Percentiles rank a stretch among this genome's conserved stretches.
These are phyloP conservation scores for Brassica rapa DNA, from an alignment of 345 rosid species.

Conservation along the genomic window DNA sequence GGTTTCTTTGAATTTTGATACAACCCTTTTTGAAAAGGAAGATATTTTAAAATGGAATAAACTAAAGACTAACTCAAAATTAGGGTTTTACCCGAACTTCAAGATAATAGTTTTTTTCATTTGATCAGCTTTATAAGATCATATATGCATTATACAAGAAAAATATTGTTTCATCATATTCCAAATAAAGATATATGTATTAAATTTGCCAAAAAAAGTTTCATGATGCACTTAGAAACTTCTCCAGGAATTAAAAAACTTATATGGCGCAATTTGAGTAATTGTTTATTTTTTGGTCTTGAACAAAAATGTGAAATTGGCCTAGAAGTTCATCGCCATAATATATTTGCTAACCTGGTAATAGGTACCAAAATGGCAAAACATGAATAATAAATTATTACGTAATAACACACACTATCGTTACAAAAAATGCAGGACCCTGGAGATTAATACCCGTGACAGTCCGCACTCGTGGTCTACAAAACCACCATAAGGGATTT, in stretches of 20 bases:
- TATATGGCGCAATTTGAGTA: neutral
- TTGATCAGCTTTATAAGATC: neutral
- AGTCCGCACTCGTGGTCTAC: neutral
- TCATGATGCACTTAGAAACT: neutral
- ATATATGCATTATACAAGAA: neutral
- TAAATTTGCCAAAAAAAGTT: neutral
- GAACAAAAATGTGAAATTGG: neutral
- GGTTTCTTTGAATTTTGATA: neutral
- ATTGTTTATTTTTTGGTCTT: neutral
- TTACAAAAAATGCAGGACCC: neutral
- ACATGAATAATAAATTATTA: neutral
- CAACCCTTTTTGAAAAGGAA: neutral
- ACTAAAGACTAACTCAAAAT: neutral
- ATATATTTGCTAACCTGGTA: neutral
- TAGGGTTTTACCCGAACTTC: neutral
- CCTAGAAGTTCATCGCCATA: neutral
- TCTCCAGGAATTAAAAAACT: neutral
- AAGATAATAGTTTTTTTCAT: neutral
- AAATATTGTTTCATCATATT: neutral
- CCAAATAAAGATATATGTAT: neutral
- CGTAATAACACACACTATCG: neutral
- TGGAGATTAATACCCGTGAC: constrained; percentile 1
- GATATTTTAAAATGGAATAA: neutral
- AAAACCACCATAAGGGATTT: neutral
- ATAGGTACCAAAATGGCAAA: neutral